Conservation (phyloP, 192 early-diverging fungal genomes). For the Coemansia sp. region DNA sequence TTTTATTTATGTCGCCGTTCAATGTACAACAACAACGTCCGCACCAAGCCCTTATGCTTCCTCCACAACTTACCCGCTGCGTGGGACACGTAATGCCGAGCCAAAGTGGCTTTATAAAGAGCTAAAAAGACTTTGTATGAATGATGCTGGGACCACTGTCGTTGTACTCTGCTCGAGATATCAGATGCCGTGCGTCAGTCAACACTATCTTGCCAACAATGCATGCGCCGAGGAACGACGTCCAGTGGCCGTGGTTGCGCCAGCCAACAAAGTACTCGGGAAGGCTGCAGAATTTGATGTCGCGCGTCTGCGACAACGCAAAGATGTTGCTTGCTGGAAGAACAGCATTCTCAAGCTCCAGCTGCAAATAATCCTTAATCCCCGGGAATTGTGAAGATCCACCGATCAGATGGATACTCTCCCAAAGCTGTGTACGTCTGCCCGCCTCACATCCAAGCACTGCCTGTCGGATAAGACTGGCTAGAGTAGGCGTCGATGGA, state of each 20-base stretch:
- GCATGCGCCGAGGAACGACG: conserved; percentile 77
- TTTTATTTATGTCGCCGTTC: neutral
- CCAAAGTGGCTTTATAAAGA: neutral
- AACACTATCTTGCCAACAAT: conserved; percentile 86
- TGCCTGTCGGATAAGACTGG: conserved; percentile 61
- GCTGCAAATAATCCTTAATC: conserved; percentile 55
- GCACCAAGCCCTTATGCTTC: neutral
- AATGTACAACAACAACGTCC: conserved; percentile 1
- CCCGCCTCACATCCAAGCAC: conserved; percentile 69
- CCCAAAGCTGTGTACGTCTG: conserved; percentile 79
- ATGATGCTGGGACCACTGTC: conserved; percentile 79
- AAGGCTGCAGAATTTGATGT: conserved; percentile 73
- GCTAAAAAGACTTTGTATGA: conserved; percentile 62
- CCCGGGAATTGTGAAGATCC: conserved; percentile 65
- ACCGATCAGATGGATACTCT: conserved; percentile 81
- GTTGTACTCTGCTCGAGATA: conserved; percentile 87
- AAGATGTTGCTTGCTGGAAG: conserved; percentile 79
- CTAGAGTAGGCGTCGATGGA: conserved; percentile 42
- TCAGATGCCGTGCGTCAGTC: conserved; percentile 65
- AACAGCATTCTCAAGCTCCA: conserved; percentile 65
- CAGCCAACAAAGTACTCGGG: conserved; percentile 86
- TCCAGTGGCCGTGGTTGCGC: conserved; percentile 66
- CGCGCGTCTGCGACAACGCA: conserved; percentile 81
- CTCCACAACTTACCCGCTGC: neutral
- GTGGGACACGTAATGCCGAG: too few species aligned